Evolutionary conservation across 1,284 basidiomycete genomes (phyloP).

Genomic region (Leccinum brunneo-olivaceum): DNA sequence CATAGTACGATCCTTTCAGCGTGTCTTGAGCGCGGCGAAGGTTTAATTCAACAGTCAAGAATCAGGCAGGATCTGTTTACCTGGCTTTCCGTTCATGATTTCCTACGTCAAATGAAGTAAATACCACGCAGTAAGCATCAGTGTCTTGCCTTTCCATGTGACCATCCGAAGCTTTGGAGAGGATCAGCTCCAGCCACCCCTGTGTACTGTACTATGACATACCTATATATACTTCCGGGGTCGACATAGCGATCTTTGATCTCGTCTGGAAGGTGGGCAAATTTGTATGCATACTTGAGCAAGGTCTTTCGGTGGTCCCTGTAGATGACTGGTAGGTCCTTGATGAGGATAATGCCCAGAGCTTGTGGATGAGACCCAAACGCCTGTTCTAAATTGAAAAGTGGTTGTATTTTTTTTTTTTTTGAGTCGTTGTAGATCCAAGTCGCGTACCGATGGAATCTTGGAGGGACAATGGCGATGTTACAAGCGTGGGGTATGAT

Average conservation of each 20-base stretch:
- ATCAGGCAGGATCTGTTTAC: conserved; percentile 32
- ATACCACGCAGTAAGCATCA: not conserved
- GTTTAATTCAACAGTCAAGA: conserved; percentile 4
- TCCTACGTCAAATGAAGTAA: conserved; percentile 43
- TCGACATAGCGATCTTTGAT: conserved; percentile 68
- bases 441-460: conserved; percentile 52
- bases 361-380: conserved; percentile 74
- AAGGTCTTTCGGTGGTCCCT: conserved; percentile 57
- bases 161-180: conserved; percentile 80
- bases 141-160: conserved; percentile 71
- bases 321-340: conserved; percentile 72
- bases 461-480: conserved; percentile 52
- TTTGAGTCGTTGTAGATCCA: conserved; percentile 1
- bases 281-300: conserved; percentile 65
- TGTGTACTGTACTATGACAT: conserved; percentile 11
- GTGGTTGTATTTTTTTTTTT: too few relatives aligned
- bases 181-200: conserved; percentile 3
- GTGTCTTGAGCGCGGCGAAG: conserved; percentile 52
- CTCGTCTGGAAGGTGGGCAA: conserved; percentile 63
- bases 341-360: conserved; percentile 75
- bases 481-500: conserved; percentile 58
- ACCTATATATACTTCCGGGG: conserved; percentile 66
- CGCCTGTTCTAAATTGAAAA: conserved; percentile 60
- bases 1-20: conserved; percentile 89
- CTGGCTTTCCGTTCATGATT: conserved; percentile 88